Evolutionary conservation across 805 yeast species (phyloP).

Genomic region (Isabelozyma gotoi): DNA sequence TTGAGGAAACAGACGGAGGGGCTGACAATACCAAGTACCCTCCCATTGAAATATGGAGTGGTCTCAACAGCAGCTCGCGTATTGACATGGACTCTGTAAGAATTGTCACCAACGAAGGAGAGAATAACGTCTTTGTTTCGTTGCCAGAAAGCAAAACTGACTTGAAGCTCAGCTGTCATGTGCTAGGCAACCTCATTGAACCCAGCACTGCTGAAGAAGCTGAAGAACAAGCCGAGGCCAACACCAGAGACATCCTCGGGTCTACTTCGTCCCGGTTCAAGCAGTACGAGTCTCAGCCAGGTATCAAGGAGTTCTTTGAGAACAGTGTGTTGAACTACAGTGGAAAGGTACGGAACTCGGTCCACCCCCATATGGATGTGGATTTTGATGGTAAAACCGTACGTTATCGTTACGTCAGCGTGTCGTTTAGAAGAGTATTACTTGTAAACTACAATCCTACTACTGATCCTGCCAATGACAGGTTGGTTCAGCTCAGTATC

Average conservation of each 20-base stretch:
- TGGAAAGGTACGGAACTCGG: conserved; percentile 31
- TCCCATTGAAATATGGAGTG: conserved; percentile 58
- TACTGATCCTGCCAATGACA: conserved; percentile 32
- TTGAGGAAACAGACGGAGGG: conserved; percentile 11
- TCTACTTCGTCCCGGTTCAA: conserved; percentile 25
- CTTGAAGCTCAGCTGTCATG: conserved; percentile 42
- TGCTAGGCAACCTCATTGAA: conserved; percentile 33
- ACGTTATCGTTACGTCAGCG: conserved; percentile 43
- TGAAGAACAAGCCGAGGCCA: not conserved
- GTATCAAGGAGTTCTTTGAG: conserved; percentile 39
- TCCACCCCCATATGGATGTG: conserved; percentile 41
- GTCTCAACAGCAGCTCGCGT: conserved; percentile 31
- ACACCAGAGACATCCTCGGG: conserved; percentile 7
- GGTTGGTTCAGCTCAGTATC: conserved; percentile 40
- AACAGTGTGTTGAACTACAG: conserved; percentile 39
- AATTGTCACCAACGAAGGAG: conserved; percentile 46
- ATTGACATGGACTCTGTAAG: conserved; percentile 41
- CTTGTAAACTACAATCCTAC: conserved; percentile 29
- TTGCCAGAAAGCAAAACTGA: conserved; percentile 44
- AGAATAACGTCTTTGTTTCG: conserved; percentile 40
- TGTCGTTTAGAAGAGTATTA: conserved; percentile 37
- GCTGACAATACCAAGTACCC: conserved; percentile 37
- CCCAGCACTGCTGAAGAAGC: conserved; percentile 4
- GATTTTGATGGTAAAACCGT: conserved; percentile 36
- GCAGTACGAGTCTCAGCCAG: conserved; percentile 38